phyloP scores from a whole-genome alignment of 140 eudicot species.

The Bidens hawaiensis region DNA sequence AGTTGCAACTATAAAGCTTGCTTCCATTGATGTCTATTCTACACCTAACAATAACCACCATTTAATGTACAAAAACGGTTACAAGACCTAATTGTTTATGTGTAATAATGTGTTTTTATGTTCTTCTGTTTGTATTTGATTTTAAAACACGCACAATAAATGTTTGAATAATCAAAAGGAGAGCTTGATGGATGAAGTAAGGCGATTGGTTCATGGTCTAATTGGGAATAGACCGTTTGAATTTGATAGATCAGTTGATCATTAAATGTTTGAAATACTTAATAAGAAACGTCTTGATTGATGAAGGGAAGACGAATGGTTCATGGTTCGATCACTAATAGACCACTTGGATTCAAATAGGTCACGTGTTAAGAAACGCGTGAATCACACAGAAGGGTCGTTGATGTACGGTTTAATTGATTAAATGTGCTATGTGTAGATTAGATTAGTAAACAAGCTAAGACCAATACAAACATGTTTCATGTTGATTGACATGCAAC shows the following conservation, averaged over 20 bases:
- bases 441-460: not conserved
- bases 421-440: not conserved
- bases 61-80: slow-evolving; percentile 12
- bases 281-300: not conserved
- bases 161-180: not conserved
- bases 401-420: not conserved
- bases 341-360: not conserved
- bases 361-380: not conserved
- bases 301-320: not conserved
- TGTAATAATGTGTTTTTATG: not conserved
- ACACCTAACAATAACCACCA: slow-evolving; percentile 2
- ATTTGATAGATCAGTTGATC: too few relatives aligned
- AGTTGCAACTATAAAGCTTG: slow-evolving; percentile 8
- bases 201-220: not conserved
- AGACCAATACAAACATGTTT: not conserved
- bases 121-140: not conserved
- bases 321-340: not conserved
- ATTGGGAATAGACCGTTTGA: too few relatives aligned
- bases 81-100: slow-evolving; percentile 12
- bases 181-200: not conserved
- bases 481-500: not conserved
- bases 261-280: too few relatives aligned
- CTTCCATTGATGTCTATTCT: slow-evolving; percentile 13
- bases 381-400: not conserved
- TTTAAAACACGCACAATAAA: not conserved